A percentile compares a stretch with the other conserved stretches of the same genome.
phyloP scores from a whole-genome alignment of 148 eudicot species.

The Rhododendron williamsianum region DNA sequence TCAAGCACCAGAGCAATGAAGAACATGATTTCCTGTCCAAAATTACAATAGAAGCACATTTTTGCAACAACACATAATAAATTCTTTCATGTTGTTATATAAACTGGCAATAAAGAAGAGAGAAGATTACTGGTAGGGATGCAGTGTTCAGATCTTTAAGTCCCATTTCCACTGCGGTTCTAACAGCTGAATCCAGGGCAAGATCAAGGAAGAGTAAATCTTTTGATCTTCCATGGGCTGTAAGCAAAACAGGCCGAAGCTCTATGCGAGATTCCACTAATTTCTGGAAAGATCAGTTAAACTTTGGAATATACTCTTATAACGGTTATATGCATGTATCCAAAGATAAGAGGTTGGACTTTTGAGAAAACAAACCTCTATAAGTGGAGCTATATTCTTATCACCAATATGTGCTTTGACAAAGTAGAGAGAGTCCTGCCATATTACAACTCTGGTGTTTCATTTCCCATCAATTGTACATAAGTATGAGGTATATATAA shows the following conservation, averaged over 20 bases:
- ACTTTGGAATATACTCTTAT: background rate
- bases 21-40: background rate
- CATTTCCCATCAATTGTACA: background rate
- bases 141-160: slow-evolving; percentile 2
- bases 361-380: background rate
- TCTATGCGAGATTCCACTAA: slow-evolving; percentile 11
- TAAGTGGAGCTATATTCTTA: slow-evolving; percentile 1
- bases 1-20: slow-evolving; percentile 5
- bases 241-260: slow-evolving; percentile 8
- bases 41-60: background rate
- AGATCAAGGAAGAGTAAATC: slow-evolving; percentile 14
- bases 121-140: slow-evolving; percentile 3
- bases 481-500: background rate
- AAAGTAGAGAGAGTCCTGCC: slow-evolving; percentile 1
- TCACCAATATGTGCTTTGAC: slow-evolving; percentile 7
- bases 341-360: background rate
- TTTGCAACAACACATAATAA: background rate
- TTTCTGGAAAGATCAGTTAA: background rate
- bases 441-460: background rate
- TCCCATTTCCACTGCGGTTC: slow-evolving; percentile 1
- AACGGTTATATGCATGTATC: background rate
- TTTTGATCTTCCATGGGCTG: slow-evolving; percentile 5
- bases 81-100: background rate
- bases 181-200: slow-evolving; percentile 11
- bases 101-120: background rate